Percentiles rank a stretch among this genome's conserved stretches.
phyloP scores from a whole-genome alignment of 768 basidiomycete genomes.

The Butyriboletus loyo region DNA sequence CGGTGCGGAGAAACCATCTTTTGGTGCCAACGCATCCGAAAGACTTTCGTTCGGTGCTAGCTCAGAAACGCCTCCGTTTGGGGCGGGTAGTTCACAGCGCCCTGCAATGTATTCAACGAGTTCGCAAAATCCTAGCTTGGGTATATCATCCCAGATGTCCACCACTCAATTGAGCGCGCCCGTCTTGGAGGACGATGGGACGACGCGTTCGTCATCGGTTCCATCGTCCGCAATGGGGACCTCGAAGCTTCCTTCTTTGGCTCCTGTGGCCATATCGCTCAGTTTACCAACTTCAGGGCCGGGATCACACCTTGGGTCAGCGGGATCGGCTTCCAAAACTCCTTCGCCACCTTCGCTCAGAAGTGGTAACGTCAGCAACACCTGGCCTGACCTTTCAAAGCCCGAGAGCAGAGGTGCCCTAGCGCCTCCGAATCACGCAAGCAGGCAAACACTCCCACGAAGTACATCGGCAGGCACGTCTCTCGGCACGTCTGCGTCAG shows the following conservation, averaged over 20 bases:
- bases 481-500: constrained; percentile 5
- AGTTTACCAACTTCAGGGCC: constrained; percentile 13
- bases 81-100: constrained; percentile 10
- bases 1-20: constrained; percentile 15
- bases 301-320: constrained; percentile 3
- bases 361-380: background rate
- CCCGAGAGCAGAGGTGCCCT: constrained; percentile 11
- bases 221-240: background rate
- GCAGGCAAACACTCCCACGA: constrained; percentile 2
- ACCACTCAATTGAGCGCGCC: background rate
- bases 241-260: constrained; percentile 10
- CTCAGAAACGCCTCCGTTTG: constrained; percentile 15
- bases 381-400: constrained; percentile 13
- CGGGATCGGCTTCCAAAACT: constrained; percentile 6
- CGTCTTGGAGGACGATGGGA: constrained; percentile 18
- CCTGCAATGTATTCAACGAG: background rate
- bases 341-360: constrained; percentile 9
- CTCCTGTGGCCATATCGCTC: constrained; percentile 15
- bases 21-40: constrained; percentile 16
- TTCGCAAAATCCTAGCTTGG: constrained; percentile 6
- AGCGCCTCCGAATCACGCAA: constrained; percentile 7
- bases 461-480: constrained; percentile 4
- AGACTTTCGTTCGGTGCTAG: constrained; percentile 13
- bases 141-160: constrained; percentile 13
- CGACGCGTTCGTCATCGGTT: constrained; percentile 5